Base-by-base conservation (phyloP, 1,139 yeast species). In the Yamadazyma mexicana region DNA sequence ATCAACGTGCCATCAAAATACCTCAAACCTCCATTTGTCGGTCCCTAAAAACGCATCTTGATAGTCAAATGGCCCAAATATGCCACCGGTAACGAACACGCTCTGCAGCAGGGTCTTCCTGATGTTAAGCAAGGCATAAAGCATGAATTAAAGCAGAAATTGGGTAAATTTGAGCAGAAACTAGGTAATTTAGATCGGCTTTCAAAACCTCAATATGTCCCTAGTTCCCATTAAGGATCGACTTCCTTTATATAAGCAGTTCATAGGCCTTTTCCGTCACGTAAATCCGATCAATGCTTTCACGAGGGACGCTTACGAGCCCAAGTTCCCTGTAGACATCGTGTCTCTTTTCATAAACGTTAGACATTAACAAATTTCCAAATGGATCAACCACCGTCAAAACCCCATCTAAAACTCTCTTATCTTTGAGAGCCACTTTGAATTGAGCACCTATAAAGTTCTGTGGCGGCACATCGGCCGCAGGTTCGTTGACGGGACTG, bases 351-450 rank as follows among this genome's bases (percentile, higher is more conserved):
- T 72, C 77, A 40, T 48, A 57, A 3, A 62, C 66, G 43, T 68
- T 60, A 11, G 69, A 59, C 38, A 72, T 43, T 14, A 72, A 55
- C 34, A 72, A 46, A 46, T 72, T 71, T 1, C 77, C 77, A 54
- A 69, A 72, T 1, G 76, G 75, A 45, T 72, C 77, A 15, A 71
- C 61, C 4, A 63, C 76, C 1, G 75, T 65, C 31, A 72, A 54
- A 2, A 66, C 52, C 1, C 77, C 77, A 28, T 65, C 67, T 17
- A 72, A 49, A 1, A 55, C 50, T 33, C 77, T 51, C 3, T 56
- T 46, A 40, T 72, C 75, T 2, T 48, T 50, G 34, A 69, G 52
- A 12, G 50, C 48, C 15, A 72, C 49, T 33, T 57, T 55, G 27
- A 72, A 50, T 30, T 48, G 56, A 15, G 60, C 42, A 3, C 76